These are phyloP conservation scores for Tephrocybe rancida DNA, from an alignment of 768 basidiomycete species.

Conservation along the genomic window DNA sequence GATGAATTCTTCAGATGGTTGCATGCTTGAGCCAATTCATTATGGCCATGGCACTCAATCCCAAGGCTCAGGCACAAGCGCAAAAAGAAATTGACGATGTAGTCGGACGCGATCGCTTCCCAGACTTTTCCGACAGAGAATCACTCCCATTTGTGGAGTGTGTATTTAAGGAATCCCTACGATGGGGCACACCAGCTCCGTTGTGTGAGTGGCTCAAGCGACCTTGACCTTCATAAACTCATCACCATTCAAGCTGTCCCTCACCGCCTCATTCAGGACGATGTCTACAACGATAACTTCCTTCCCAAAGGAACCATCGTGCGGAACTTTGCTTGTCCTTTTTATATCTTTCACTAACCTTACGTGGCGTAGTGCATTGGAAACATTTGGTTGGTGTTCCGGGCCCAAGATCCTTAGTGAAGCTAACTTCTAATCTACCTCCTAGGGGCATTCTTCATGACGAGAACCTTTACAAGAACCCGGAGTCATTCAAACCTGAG, in stretches of 20 bases:
- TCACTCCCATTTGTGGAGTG: slow-evolving; percentile 20
- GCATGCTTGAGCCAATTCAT: slow-evolving; percentile 19
- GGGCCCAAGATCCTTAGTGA: background rate
- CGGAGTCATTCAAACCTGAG: slow-evolving; percentile 12
- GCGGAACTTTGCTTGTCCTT: background rate
- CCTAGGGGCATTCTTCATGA: slow-evolving; percentile 19
- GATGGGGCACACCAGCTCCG: slow-evolving; percentile 20
- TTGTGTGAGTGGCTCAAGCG: slow-evolving; percentile 8
- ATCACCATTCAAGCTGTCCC: slow-evolving; percentile 14
- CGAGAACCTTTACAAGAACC: slow-evolving; percentile 12
- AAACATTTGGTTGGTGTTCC: slow-evolving; percentile 15
- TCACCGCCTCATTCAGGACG: slow-evolving; percentile 18
- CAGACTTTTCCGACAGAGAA: slow-evolving; percentile 17
- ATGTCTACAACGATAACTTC: slow-evolving; percentile 17
- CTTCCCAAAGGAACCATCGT: slow-evolving; percentile 19
- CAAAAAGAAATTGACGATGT: slow-evolving; percentile 21
- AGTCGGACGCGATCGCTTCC: slow-evolving; percentile 16
- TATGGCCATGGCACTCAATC: slow-evolving; percentile 19
- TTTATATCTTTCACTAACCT: background rate
- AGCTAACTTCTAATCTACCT: background rate
- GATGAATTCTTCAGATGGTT: slow-evolving; percentile 8
- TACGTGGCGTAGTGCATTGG: slow-evolving; percentile 13
- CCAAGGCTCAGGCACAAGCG: slow-evolving; percentile 14
- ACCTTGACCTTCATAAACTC: background rate
- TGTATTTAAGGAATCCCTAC: slow-evolving; percentile 19